Percentiles rank a stretch among this genome's conserved stretches.
These are phyloP conservation scores for Leptodermis oblonga DNA, from an alignment of 257 asterid species.

Conservation along the genomic window DNA sequence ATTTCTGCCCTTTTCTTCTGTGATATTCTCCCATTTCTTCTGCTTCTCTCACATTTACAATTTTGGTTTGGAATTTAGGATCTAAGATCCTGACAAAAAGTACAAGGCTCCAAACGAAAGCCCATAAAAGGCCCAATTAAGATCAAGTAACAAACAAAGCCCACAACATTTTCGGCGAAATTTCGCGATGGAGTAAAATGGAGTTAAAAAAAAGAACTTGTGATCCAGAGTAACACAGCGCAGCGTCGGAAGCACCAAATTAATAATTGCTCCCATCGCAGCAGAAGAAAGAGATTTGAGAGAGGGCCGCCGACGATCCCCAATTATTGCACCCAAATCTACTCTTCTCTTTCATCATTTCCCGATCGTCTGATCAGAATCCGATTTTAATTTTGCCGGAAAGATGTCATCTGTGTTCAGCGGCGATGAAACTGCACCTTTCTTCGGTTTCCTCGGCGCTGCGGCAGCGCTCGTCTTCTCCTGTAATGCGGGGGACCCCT, in stretches of 20 bases:
- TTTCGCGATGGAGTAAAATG: background rate
- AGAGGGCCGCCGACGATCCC: background rate
- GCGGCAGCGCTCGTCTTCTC: constrained; percentile 42
- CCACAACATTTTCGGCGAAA: constrained; percentile 10
- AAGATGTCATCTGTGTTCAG: constrained; percentile 27
- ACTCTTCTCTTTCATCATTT: constrained; percentile 2
- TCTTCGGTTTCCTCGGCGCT: constrained; percentile 36
- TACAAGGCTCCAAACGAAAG: background rate
- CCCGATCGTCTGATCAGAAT: constrained; percentile 5
- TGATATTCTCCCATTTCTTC: too few species aligned
- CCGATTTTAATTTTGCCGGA: background rate
- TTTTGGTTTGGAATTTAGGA: too few species aligned
- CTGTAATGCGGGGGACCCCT: constrained; percentile 18
- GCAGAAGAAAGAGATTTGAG: too few species aligned
- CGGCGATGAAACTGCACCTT: constrained; percentile 36
- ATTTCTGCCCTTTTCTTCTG: too few species aligned
- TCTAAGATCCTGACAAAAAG: too few species aligned
- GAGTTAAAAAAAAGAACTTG: constrained; percentile 10
- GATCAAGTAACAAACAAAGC: background rate
- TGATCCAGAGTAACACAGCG: constrained; percentile 12
- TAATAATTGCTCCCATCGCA: background rate
- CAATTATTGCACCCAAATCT: constrained; percentile 4
- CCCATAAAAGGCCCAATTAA: background rate
- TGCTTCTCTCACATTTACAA: too few species aligned
- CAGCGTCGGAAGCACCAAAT: constrained; percentile 3